Base-by-base conservation (phyloP, 2,329 filamentous ascomycete species). In the Delphinella strobiligena region DNA sequence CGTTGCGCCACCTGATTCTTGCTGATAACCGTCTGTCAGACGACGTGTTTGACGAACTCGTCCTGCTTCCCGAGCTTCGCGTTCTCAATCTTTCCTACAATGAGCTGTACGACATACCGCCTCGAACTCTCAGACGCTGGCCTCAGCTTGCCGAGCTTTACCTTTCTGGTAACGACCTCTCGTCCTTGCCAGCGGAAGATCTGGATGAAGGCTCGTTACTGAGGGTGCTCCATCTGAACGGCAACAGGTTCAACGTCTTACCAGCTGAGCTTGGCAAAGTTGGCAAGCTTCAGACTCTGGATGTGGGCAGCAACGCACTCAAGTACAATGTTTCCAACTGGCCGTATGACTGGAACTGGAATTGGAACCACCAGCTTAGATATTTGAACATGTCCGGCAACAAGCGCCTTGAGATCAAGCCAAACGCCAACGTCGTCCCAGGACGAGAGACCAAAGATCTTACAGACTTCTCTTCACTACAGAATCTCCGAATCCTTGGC, bases 271-370 rank as follows among this genome's bases (percentile, higher is more conserved):
- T 98, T 36, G 93, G 87, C 45, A 86, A 94, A 59, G 86, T 94
- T 33, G 84, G 87, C 62, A 91, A 91, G 60, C 73, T 98, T 18
- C 80, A 87, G 4, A 82, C 95, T 36, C 70, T 98, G 37, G 91
- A 98, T 61, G 93, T 93, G 46, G 89, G 88, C 45, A 95, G 84
- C 69, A 98, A 98, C 56, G 79, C 76, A 16, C 69, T 98, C 42
- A 98, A 96, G 61, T 98, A 98, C 72, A 98, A 98, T 57, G 93
- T 98, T 35, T 91, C 87, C 19, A 98, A 98, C 54, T 94, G 93
- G 71, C 91, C 89, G 0, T 98, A 98, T 56, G 91, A 98, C 58
- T 98, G 91, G 91, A 98, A 98, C 54, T 98, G 91, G 91, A 96
- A 96, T 55, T 84, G 91, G 71, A 98, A 98, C 54, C 85, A 83